Percentiles rank a stretch among this genome's conserved stretches.
These are phyloP conservation scores for Metarhizium album DNA, from an alignment of 2,329 filamentous ascomycete genomes.

Conservation along the genomic window DNA sequence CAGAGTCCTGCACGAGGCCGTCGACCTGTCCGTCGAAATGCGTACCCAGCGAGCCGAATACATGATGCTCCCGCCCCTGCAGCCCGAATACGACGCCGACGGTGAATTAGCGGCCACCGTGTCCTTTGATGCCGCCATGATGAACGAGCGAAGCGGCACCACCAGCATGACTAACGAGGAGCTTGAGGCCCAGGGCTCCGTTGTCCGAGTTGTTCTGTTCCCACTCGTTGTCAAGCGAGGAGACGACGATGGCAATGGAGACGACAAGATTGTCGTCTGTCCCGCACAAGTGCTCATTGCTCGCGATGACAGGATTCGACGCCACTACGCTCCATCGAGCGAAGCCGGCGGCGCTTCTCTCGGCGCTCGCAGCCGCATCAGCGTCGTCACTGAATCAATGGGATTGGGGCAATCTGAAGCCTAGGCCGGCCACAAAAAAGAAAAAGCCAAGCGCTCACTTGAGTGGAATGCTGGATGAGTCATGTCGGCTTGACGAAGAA, in stretches of 20 bases:
- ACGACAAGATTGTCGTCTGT: slow-evolving; percentile 91
- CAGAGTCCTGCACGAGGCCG: slow-evolving; percentile 79
- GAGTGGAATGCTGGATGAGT: not conserved
- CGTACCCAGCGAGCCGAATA: slow-evolving; percentile 93
- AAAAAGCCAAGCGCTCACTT: not conserved
- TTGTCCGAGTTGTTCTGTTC: slow-evolving; percentile 89
- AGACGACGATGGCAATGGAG: slow-evolving; percentile 74
- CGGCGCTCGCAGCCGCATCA: slow-evolving; percentile 27
- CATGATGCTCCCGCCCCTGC: slow-evolving; percentile 92
- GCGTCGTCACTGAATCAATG: slow-evolving; percentile 25
- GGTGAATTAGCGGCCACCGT: slow-evolving; percentile 84
- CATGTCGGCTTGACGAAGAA: too few relatives aligned
- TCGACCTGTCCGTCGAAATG: slow-evolving; percentile 91
- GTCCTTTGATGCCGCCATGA: slow-evolving; percentile 81
- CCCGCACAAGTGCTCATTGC: slow-evolving; percentile 88
- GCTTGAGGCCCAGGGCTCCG: slow-evolving; percentile 61
- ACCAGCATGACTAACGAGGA: slow-evolving; percentile 55
- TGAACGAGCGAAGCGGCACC: slow-evolving; percentile 82
- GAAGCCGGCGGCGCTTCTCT: slow-evolving; percentile 38
- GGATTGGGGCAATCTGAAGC: slow-evolving; percentile 21
- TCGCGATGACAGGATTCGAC: slow-evolving; percentile 30
- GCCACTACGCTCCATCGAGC: slow-evolving; percentile 35
- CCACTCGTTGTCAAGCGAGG: slow-evolving; percentile 94
- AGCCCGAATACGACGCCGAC: slow-evolving; percentile 88
- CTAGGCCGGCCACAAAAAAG: slow-evolving; percentile 10